Evolutionary conservation across 2,329 filamentous ascomycete species (phyloP), one percentile per base, ranked within the genome.

Genomic region (Penicillium polonicum): DNA sequence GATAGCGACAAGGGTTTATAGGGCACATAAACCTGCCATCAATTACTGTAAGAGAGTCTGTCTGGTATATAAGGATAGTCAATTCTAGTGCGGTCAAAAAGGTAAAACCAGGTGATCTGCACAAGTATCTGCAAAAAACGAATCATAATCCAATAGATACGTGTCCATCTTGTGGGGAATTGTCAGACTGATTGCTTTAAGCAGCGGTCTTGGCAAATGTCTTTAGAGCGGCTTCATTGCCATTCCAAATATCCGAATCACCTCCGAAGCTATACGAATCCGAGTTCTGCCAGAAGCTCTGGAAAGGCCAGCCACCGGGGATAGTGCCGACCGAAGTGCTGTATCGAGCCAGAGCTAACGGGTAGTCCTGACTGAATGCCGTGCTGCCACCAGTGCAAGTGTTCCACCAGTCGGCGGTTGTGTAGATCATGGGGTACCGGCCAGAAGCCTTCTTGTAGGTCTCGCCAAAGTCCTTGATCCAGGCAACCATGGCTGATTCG

Each of bases 281-380:
- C 29, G 74, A 70, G 63, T 82, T 79, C 72, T 84, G 82, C 82
- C 83, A 85, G 64, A 85, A 79, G 9, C 80, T 82, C 66, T 83
- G 76, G 63, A 72, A 79, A 2, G 74, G 66, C 82, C 82, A 85
- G 19, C 81, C 78, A 15, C 79, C 80, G 1, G 81, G 82, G 10
- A 82, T 71, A 1, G 75, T 76, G 1, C 81, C 80, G 1, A 75
- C 66, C 0, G 70, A 70, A 61, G 69, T 76, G 42, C 64, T 65
- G 59, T 80, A 83, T 4, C 76, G 68, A 5, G 81, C 81, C 50
- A 84, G 65, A 9, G 81, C 77, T 10, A 84, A 72, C 8, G 81
- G 80, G 59, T 77, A 80, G 19, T 74, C 80, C 21, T 68, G 60
- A 36, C 68, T 69, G 60, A 85, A 85, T 4, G 73, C 76, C 17